Base-by-base conservation (phyloP, 768 basidiomycete species). In the Hygrocybe coccinea region DNA sequence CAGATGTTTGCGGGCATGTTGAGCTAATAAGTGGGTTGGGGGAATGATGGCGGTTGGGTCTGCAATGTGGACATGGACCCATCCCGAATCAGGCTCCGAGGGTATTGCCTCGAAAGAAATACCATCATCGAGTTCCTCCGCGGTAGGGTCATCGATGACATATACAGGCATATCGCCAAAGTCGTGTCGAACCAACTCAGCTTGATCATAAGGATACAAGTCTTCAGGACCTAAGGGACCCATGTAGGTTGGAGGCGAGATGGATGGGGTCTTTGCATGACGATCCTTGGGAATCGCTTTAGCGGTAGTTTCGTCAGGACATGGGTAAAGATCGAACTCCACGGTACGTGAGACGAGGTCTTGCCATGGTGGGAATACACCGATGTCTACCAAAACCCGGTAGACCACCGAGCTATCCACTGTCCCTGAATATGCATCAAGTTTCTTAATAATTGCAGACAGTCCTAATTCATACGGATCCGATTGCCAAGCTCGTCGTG, bases 101-200 rank as follows among this genome's bases (percentile, higher is more conserved):
- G 79, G 75, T 33, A 86, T 77, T n/a, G 71, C 65, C 59, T 95
- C 89, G 29, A 97, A 65, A 1, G 94, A 95, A 33, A 99, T 63
- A 2, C 93, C 97, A 66, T 99, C 97, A 65, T 99, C 97, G 19
- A 98, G 78, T 65, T 99, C 97, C 62, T 87, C 71, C 0, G 97
- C 94, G 6, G 63, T 66, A 0, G 75, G 59, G 57, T 91, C 89
- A 64, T 99, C 97, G 53, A 99, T 85, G 17, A 95, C 86, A 67
- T 86, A 98, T 4, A 92, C 90, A 0, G 82, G 82, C 59, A 87
- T 64, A 57, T 85, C 65, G 22, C 89, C 91, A 69, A 93, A 95
- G 67, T 97, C 95, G 64, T 90, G 87, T 2, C 95, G 87, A 5
- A 92, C 67, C 19, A 79, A 71, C 24, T 86, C 87, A 50, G 87